Conservation (phyloP, 208 protist genomes). For the Phytomonas sp. region DNA sequence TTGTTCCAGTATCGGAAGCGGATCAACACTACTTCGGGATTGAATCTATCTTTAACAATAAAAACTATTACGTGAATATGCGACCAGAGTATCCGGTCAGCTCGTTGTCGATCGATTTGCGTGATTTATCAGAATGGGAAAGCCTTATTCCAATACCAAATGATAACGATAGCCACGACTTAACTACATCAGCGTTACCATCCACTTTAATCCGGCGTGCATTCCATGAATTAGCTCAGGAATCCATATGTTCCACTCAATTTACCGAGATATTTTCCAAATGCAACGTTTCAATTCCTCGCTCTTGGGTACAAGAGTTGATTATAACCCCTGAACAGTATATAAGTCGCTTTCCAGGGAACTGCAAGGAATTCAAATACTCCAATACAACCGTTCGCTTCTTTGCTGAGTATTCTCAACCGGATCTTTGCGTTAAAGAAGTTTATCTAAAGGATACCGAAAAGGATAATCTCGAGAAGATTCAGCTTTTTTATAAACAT, state of each 20-base stretch:
- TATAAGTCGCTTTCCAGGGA: slow-evolving; percentile 70
- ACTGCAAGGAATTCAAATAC: slow-evolving; percentile 64
- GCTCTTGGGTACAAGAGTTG: slow-evolving; percentile 65
- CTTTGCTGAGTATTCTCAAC: slow-evolving; percentile 74
- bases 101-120: slow-evolving; percentile 47
- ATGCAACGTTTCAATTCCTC: slow-evolving; percentile 23
- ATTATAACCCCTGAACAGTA: slow-evolving; percentile 67
- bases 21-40: slow-evolving; percentile 70
- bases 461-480: slow-evolving; percentile 32
- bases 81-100: slow-evolving; percentile 39
- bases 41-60: slow-evolving; percentile 84
- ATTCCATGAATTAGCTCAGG: slow-evolving; percentile 12
- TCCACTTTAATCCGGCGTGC: slow-evolving; percentile 8
- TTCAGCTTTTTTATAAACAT: slow-evolving; percentile 73
- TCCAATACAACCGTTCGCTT: slow-evolving; percentile 52
- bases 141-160: slow-evolving; percentile 35
- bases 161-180: slow-evolving; percentile 20
- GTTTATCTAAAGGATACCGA: slow-evolving; percentile 41
- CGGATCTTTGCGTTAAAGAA: slow-evolving; percentile 64
- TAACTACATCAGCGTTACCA: not conserved
- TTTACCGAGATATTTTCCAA: not conserved
- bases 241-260: slow-evolving; percentile 8
- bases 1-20: slow-evolving; percentile 24
- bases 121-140: slow-evolving; percentile 71
- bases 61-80: slow-evolving; percentile 88